Evolutionary conservation across 1,139 yeast species (phyloP), one percentile per base, ranked within the genome.

Genomic region (Lipomyces yarrowii): DNA sequence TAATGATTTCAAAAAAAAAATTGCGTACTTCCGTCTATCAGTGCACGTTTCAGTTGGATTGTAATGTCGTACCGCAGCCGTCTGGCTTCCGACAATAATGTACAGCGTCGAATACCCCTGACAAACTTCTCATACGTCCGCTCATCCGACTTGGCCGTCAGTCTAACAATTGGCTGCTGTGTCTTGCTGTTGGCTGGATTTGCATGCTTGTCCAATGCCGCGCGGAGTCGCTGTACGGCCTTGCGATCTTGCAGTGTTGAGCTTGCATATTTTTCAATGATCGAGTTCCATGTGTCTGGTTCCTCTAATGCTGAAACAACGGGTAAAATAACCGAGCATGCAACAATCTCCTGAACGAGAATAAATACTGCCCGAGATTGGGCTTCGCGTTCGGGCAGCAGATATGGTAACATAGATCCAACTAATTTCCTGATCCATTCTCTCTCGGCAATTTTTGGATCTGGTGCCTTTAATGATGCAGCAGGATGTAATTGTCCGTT

Each of bases 211-310:
- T 87, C 89, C 59, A 93, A 80, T 0, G 90, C 91, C 21, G 85
- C 86, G 68, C 96, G 80, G 21, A 92, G 81, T 71, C 86, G 85
- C 70, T 88, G 86, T 0, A 92, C 96, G 73, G 90, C 92, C 54
- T 85, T 85, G 69, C 93, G 82, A 72, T 91, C 96, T 69, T 87
- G 87, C 73, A 93, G 80, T 33, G 88, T 84, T 42, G 84, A 85
- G 0, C 91, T 89, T 2, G 90, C 85, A 2, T 84, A 76, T 63
- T 84, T 84, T 6, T 87, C 87, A 23, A 91, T 82, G 62, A 83
- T 74, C 64, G 86, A 83, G 74, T 92, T 93, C 84, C 89, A 89
- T 69, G 87, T 89, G 74, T 91, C 96, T 0, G 94, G 86, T 65
- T 90, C 94, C 0, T 89, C 80, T 0, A 89, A 73, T 80, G 88